Percentiles rank a stretch among this genome's conserved stretches.
Conservation (phyloP, 192 early-diverging fungal species). For the Mortierella antarctica region DNA sequence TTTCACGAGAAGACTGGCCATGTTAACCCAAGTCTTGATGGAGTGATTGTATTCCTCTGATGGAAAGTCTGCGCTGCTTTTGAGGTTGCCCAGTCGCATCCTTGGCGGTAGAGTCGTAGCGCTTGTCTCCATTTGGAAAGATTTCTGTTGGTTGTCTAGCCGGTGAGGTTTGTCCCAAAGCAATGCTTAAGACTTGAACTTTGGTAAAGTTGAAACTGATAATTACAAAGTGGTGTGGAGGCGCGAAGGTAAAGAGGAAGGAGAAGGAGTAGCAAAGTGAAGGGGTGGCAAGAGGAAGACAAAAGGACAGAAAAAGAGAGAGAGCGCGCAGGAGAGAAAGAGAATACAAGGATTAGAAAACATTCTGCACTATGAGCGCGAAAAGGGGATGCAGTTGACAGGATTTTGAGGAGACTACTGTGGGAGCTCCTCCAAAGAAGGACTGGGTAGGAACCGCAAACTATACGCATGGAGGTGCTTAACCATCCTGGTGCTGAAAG, state of each 20-base stretch:
- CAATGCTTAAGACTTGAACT: not conserved
- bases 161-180: not conserved
- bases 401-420: no score
- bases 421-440: no score
- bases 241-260: not conserved
- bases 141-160: not conserved
- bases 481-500: no score
- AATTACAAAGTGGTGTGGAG: not conserved
- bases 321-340: not conserved
- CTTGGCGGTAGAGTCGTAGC: constrained; percentile 3
- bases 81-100: constrained; percentile 21
- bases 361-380: no score
- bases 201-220: no score
- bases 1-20: constrained; percentile 49
- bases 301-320: not conserved
- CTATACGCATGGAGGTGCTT: no score
- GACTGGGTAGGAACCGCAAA: no score
- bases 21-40: constrained; percentile 52
- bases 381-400: no score
- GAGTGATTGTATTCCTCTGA: constrained; percentile 36
- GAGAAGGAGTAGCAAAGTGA: not conserved
- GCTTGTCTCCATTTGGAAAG: not conserved
- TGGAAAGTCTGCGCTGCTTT: constrained; percentile 40
- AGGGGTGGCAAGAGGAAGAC: not conserved
- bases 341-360: no score